Conservation (phyloP, 345 rosid species). For the Melaleuca alternifolia region DNA sequence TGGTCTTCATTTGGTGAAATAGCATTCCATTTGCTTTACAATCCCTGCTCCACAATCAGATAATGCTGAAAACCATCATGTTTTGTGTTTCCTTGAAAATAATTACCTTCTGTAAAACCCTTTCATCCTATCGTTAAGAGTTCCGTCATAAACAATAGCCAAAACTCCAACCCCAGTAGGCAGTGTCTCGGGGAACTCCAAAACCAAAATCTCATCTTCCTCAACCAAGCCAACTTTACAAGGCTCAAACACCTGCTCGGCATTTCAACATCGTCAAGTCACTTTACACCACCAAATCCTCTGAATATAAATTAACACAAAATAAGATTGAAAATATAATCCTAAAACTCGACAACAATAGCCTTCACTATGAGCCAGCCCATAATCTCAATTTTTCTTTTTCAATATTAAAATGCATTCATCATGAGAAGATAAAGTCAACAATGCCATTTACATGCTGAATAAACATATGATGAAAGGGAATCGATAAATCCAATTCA, state of each 20-base stretch:
- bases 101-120: slow-evolving; percentile 77
- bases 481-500: no score
- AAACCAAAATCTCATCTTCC: slow-evolving; percentile 66
- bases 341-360: background rate
- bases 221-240: slow-evolving; percentile 37
- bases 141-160: slow-evolving; percentile 46
- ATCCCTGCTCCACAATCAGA: background rate
- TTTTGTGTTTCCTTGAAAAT: background rate
- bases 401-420: background rate
- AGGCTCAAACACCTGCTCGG: slow-evolving; percentile 43
- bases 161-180: slow-evolving; percentile 57
- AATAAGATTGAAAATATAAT: background rate
- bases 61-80: background rate
- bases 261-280: background rate
- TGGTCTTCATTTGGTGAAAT: background rate
- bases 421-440: no score
- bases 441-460: no score
- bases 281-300: background rate
- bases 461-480: no score
- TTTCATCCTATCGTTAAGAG: slow-evolving; percentile 73
- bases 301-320: background rate
- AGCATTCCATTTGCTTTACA: background rate
- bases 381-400: background rate
- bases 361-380: background rate
- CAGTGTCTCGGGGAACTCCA: slow-evolving; percentile 60